Conservation (phyloP, 192 early-diverging fungal genomes). For the Podila horticola region DNA sequence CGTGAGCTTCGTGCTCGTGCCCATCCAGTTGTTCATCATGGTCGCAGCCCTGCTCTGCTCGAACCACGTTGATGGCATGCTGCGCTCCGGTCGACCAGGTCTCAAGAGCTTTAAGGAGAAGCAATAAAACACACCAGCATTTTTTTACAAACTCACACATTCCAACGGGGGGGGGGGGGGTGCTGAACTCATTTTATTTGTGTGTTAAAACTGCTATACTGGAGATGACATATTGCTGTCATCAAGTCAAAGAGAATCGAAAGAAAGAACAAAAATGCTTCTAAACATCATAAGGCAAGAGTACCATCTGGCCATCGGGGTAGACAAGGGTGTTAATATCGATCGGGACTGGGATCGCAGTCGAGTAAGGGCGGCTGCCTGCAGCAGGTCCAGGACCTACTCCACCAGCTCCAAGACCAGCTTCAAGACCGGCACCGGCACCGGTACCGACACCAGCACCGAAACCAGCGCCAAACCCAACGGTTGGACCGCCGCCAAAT, state of each 20-base stretch:
- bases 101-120: slow-evolving; percentile 48
- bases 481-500: not conserved
- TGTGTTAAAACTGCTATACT: too few relatives aligned
- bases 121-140: not conserved
- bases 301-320: slow-evolving; percentile 13
- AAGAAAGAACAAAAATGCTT: not conserved
- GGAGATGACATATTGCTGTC: too few relatives aligned
- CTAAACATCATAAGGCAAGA: not conserved
- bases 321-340: slow-evolving; percentile 9
- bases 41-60: slow-evolving; percentile 43
- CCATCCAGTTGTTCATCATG: slow-evolving; percentile 51
- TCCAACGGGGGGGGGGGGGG: too few relatives aligned
- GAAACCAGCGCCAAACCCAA: not conserved
- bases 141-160: not conserved
- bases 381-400: not conserved
- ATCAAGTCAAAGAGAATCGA: too few relatives aligned
- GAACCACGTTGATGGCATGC: slow-evolving; percentile 49
- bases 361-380: not conserved
- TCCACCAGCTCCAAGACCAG: too few relatives aligned
- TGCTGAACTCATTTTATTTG: too few relatives aligned
- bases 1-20: slow-evolving; percentile 31
- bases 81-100: slow-evolving; percentile 35
- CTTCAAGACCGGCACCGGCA: not conserved
- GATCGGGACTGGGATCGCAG: slow-evolving; percentile 12
- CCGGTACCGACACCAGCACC: not conserved